Conservation (phyloP, 768 basidiomycete genomes). For the Pleurotus ostreatus region DNA sequence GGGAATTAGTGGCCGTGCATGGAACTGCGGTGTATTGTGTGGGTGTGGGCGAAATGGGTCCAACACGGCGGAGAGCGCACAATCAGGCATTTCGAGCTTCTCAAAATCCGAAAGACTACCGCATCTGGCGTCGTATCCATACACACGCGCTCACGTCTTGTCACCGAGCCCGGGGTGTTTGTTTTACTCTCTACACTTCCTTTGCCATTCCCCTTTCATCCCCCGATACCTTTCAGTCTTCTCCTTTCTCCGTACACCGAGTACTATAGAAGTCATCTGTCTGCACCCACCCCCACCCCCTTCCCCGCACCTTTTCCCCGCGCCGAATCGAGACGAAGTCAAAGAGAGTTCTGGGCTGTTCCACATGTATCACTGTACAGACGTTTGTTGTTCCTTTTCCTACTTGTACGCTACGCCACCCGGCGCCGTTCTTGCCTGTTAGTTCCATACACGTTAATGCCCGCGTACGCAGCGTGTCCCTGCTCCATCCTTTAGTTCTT, state of each 20-base stretch:
- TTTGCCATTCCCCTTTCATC: not conserved
- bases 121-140: too few species aligned
- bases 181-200: not conserved
- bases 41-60: not conserved
- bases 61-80: not conserved
- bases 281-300: not conserved
- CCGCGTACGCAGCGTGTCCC: too few species aligned
- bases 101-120: too few species aligned
- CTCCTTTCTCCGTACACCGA: not conserved
- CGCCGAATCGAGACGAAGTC: not conserved
- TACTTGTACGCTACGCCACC: not conserved
- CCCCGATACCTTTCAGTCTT: not conserved
- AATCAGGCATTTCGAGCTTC: too few species aligned
- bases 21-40: not conserved
- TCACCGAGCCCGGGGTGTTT: not conserved
- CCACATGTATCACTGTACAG: not conserved
- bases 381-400: slow-evolving; percentile 1
- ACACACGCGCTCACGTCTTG: too few species aligned
- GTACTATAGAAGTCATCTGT: not conserved
- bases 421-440: not conserved
- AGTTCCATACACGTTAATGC: not conserved
- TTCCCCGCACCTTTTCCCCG: too few species aligned
- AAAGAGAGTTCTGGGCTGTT: not conserved
- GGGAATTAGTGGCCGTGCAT: too few species aligned
- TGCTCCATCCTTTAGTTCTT: too few species aligned